These are phyloP conservation scores for Punctularia strigosozonata DNA, from an alignment of 768 basidiomycete species.

Conservation along the genomic window DNA sequence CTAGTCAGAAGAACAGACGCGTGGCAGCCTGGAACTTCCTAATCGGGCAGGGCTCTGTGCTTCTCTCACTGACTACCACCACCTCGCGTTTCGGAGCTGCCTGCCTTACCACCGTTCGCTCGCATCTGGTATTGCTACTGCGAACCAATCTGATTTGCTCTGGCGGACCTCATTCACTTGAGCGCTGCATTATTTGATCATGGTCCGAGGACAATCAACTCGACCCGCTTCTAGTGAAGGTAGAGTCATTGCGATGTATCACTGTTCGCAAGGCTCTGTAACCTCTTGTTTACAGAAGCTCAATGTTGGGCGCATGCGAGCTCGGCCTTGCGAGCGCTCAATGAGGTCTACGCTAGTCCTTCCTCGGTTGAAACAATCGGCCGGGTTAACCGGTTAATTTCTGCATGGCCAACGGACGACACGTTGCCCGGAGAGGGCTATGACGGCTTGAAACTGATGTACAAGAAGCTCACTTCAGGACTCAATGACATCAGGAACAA, in stretches of 20 bases:
- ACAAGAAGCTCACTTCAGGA: conserved; percentile 49
- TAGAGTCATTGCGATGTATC: conserved; percentile 17
- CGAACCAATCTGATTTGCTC: too few species aligned
- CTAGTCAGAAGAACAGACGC: too few species aligned
- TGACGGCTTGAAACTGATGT: conserved; percentile 47
- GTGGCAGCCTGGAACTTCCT: too few species aligned
- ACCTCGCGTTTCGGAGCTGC: too few species aligned
- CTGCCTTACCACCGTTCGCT: too few species aligned
- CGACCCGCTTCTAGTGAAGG: conserved; percentile 74
- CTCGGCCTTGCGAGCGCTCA: conserved; percentile 42
- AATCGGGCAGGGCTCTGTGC: too few species aligned
- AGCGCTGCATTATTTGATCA: conserved; percentile 37
- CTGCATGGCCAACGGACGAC: conserved; percentile 65
- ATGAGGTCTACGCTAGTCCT: conserved; percentile 38
- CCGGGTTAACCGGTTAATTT: conserved; percentile 62
- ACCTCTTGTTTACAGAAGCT: conserved; percentile 43
- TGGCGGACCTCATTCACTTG: neutral
- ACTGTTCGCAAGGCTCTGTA: conserved; percentile 9
- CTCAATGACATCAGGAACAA: conserved; percentile 49
- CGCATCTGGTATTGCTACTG: too few species aligned
- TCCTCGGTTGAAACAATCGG: conserved; percentile 46
- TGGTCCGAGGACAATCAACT: conserved; percentile 45
- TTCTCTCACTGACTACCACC: too few species aligned
- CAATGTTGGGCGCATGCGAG: conserved; percentile 68
- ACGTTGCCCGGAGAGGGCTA: conserved; percentile 54